Conservation (phyloP, 169 alveolate species). For the Cryptosporidium tyzzeri region DNA sequence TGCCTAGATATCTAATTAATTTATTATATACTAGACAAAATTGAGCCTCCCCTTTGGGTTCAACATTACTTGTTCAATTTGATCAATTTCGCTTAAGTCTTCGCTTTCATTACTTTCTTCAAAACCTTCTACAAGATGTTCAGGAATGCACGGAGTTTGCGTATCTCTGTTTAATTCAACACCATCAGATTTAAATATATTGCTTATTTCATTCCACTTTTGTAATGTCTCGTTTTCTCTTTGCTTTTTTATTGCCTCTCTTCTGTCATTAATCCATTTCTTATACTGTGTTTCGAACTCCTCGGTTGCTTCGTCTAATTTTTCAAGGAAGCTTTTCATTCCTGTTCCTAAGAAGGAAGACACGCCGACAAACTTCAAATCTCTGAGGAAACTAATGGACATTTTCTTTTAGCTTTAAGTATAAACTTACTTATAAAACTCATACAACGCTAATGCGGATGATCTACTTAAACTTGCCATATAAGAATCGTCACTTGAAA, state of each 20-base stretch:
- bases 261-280: slow-evolving; percentile 76
- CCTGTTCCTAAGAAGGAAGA: slow-evolving; percentile 91
- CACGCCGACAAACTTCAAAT: slow-evolving; percentile 83
- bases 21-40: slow-evolving; percentile 30
- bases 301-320: slow-evolving; percentile 80
- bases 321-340: slow-evolving; percentile 82
- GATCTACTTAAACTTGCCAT: slow-evolving; percentile 91
- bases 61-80: slow-evolving; percentile 26
- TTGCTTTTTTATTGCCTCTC: slow-evolving; percentile 76
- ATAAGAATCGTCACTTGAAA: slow-evolving; percentile 88
- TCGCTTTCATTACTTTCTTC: slow-evolving; percentile 25
- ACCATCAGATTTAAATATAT: neutral
- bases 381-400: slow-evolving; percentile 59
- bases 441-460: slow-evolving; percentile 91
- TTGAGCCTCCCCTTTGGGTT: slow-evolving; percentile 50
- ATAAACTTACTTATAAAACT: slow-evolving; percentile 86
- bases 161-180: neutral
- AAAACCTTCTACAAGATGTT: slow-evolving; percentile 37
- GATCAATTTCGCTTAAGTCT: slow-evolving; percentile 27
- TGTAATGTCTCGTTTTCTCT: slow-evolving; percentile 75
- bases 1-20: neutral
- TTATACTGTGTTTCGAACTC: slow-evolving; percentile 82
- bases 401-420: neutral
- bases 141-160: slow-evolving; percentile 49
- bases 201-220: slow-evolving; percentile 78